Evolutionary conservation across 1,284 basidiomycete species (phyloP), one percentile per base, ranked within the genome.

Genomic region (Trametes sp.): DNA sequence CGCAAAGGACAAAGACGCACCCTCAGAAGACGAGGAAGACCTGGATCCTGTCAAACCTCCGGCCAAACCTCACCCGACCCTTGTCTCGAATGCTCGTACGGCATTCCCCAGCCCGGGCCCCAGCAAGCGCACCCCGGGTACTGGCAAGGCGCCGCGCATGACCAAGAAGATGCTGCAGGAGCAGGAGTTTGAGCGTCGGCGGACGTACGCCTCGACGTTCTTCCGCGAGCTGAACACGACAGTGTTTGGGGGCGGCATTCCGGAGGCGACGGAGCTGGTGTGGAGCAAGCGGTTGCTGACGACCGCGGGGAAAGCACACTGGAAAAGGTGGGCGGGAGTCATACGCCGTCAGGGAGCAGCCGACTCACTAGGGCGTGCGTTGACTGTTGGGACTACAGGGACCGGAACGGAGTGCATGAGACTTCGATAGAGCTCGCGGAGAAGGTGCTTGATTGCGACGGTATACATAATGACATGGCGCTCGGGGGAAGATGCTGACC

Each of bases 151-250:
- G 6, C 70, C 71, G 44, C 71, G 79, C 1, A 67, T 69, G 42
- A 74, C 78, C 16, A 84, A 85, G 76, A 87, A 84, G 66, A 79
- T 78, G 0, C 71, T 76, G 36, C 76, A 72, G 26, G 77, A 75
- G 23, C 81, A 78, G 7, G 82, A 86, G 54, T 80, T 81, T 51
- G 76, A 75, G 28, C 77, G 78, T 29, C 79, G 83, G 26, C 81
- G 81, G 44, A 73, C 73, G 5, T 92, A 91, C 72, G 87, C 89
- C 1, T 75, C 81, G 31, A 69, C 83, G n/a, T 81, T 98, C 78
- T 89, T 98, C 81, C 70, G 87, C 66, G 88, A 96, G 83, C 81
- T 99, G 77, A 84, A 99, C 82, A 66, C 83, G 74, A 74, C 83
- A 75, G 86, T 98, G 78, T 84, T 98, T 81, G 77, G 89, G 66